Evolutionary conservation across 179 eudicot species (phyloP).

Genomic region (Sideroxylon spinosum): DNA sequence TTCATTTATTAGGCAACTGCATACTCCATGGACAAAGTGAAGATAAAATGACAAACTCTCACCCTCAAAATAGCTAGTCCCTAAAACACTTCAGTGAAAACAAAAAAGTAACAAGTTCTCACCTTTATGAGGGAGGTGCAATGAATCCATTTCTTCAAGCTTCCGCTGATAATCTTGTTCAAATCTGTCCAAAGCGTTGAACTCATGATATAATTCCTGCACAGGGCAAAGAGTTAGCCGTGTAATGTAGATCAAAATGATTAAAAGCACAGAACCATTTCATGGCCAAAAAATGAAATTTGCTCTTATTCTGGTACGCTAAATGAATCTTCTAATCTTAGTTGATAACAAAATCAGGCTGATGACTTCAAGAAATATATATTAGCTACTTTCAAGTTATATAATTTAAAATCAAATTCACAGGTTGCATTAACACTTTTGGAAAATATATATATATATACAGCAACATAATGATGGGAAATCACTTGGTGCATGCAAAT

Average conservation of each 20-base stretch:
- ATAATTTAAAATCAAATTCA: background rate
- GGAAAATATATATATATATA: no score
- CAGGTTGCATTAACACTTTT: background rate
- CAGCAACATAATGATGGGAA: background rate
- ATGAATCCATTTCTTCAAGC: constrained; percentile 76
- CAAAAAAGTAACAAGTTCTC: constrained; percentile 13
- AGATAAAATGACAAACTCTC: background rate
- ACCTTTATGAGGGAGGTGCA: constrained; percentile 85
- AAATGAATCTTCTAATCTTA: no score
- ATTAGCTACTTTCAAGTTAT: background rate
- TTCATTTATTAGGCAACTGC: constrained; percentile 4
- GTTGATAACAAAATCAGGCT: no score
- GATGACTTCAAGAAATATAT: background rate
- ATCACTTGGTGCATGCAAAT: no score
- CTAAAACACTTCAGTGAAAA: background rate
- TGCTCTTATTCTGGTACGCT: no score
- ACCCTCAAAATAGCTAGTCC: background rate
- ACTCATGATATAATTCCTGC: constrained; percentile 93
- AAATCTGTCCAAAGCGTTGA: constrained; percentile 82
- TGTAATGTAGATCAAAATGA: background rate
- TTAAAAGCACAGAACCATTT: background rate
- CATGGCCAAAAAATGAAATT: no score
- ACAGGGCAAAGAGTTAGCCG: constrained; percentile 17
- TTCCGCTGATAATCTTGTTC: constrained; percentile 78
- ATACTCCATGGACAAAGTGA: background rate